These are phyloP conservation scores for Smittium mucronatum DNA, from an alignment of 371 early-diverging fungal genomes.

Conservation along the genomic window DNA sequence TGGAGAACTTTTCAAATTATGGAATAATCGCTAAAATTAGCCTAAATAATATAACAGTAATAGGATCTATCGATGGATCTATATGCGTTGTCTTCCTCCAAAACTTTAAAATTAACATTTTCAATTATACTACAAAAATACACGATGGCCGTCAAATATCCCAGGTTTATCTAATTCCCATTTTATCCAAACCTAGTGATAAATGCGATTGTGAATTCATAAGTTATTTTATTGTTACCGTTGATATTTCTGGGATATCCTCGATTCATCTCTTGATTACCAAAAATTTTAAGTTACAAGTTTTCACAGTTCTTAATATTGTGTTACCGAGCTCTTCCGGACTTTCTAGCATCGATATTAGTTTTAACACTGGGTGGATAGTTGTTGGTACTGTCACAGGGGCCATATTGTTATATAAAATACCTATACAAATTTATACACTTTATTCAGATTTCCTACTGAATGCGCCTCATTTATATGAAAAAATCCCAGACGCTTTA, in stretches of 20 bases:
- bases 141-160: background rate
- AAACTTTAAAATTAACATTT: background rate
- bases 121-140: background rate
- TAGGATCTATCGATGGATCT: background rate
- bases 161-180: background rate
- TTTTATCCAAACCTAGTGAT: background rate
- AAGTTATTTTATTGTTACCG: background rate
- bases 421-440: background rate
- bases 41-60: background rate
- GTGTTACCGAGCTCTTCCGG: background rate
- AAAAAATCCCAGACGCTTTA: background rate
- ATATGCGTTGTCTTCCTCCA: background rate
- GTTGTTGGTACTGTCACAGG: slow-evolving; percentile 6
- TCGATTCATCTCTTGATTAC: background rate
- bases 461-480: too few species aligned
- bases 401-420: slow-evolving; percentile 4
- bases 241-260: background rate
- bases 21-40: background rate
- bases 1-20: background rate
- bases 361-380: background rate
- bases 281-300: background rate
- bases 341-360: slow-evolving; percentile 4
- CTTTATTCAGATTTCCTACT: too few species aligned
- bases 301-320: background rate
- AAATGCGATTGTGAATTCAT: background rate